Percentiles rank a stretch among this genome's conserved stretches.
These are phyloP conservation scores for Setomelanomma holmii DNA, from an alignment of 2,329 filamentous ascomycete genomes.

Conservation along the genomic window DNA sequence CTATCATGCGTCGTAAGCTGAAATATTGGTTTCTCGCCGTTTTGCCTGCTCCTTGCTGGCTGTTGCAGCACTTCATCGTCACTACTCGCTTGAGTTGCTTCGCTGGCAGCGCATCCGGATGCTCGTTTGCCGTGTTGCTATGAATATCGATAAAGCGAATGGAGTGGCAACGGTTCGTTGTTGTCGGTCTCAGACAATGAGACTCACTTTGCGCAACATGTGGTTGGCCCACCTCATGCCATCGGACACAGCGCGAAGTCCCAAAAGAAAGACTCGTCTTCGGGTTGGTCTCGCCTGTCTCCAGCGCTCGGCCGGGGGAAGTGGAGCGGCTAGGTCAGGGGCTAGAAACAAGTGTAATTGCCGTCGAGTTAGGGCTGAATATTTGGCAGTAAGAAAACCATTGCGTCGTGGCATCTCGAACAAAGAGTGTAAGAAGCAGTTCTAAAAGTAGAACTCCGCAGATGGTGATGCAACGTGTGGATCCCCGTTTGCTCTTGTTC, in stretches of 20 bases:
- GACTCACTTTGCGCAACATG: conserved; percentile 15
- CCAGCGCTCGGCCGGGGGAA: neutral
- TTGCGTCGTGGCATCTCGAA: neutral
- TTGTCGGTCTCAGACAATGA: conserved; percentile 5
- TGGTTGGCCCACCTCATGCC: conserved; percentile 12
- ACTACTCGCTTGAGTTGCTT: neutral
- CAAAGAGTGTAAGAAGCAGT: neutral
- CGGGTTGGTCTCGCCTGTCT: neutral
- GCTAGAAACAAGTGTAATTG: neutral
- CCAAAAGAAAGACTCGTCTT: neutral
- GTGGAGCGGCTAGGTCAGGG: conserved; percentile 9
- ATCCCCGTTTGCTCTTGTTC: conserved; percentile 1
- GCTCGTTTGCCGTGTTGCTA: neutral
- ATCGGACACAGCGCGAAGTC: neutral
- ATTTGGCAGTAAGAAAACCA: neutral
- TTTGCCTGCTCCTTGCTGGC: conserved; percentile 3
- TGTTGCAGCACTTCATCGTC: conserved; percentile 1
- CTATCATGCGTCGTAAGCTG: conserved; percentile 3
- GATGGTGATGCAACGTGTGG: conserved; percentile 4
- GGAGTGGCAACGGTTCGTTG: conserved; percentile 13
- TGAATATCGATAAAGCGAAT: conserved; percentile 6
- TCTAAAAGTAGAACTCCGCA: conserved; percentile 1
- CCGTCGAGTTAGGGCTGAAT: conserved; percentile 4
- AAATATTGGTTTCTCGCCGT: conserved; percentile 11
- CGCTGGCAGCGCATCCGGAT: neutral